Conservation (phyloP, 306 rosid species). For the Trichosanthes cucumerina region DNA sequence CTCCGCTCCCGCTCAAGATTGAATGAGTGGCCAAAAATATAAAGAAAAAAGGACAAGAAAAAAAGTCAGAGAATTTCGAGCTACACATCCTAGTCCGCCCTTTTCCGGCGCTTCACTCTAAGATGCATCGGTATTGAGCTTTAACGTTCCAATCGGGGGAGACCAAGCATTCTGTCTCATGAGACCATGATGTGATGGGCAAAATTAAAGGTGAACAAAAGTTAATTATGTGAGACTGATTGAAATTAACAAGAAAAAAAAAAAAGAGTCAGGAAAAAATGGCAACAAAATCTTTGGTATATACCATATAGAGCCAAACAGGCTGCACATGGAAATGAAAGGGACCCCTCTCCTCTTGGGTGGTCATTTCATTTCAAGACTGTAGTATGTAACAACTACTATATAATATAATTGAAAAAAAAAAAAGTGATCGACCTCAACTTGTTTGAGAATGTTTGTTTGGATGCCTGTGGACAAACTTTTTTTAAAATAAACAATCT, state of each 20-base stretch:
- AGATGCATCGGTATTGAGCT: too few relatives aligned
- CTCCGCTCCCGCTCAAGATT: too few relatives aligned
- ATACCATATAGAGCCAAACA: neutral
- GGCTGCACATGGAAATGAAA: constrained; percentile 5
- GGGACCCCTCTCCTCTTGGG: neutral
- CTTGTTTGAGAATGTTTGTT: constrained; percentile 5
- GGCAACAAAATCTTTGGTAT: neutral
- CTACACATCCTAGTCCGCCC: too few relatives aligned
- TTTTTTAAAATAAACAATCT: neutral
- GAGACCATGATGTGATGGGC: neutral
- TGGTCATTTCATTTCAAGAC: neutral
- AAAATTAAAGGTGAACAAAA: neutral
- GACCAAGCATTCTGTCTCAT: too few relatives aligned
- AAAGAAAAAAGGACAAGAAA: too few relatives aligned
- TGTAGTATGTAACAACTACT: constrained; percentile 4
- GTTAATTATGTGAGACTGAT: neutral
- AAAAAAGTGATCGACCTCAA: neutral
- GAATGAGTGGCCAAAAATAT: too few relatives aligned
- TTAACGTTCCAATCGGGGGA: too few relatives aligned
- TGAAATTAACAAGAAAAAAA: neutral
- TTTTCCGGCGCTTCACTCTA: too few relatives aligned
- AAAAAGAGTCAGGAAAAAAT: neutral
- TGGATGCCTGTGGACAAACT: neutral
- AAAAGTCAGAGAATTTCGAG: too few relatives aligned
- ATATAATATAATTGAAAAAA: neutral